Base-by-base conservation (phyloP, 2,329 filamentous ascomycete genomes). In the Colletotrichum musae region DNA sequence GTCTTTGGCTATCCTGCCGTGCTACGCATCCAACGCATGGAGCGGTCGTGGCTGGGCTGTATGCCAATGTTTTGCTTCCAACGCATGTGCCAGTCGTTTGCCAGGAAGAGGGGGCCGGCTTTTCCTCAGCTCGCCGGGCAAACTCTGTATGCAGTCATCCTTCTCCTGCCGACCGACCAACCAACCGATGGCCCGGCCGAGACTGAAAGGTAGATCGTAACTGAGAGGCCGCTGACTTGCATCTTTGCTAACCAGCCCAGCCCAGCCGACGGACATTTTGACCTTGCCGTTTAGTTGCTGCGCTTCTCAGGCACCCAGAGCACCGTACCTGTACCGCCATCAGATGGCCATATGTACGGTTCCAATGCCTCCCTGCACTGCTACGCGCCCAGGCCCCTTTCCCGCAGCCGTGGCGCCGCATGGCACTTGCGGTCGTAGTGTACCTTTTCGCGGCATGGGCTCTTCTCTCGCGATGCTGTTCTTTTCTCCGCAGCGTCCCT, bases 131-230 rank as follows among this genome's bases (percentile, higher is more conserved):
- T 47, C 39, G 50, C 61, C 43, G 26, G 58, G 15, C 62, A 51
- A 50, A 60, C 50, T 24, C 39, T 52, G 15, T 62, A 66, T 69
- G 50, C 64, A 64, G 52, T 64, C 58, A 68, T 64, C 64, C 47
- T 47, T n/a, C 52, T 28, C 21, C 59, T 58, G 48, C 65, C 50
- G 28, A 43, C 41, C 41, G 45, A 54, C 39, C 36, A n/a, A 7
- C 24, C 63, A 39, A 48, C 47, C 21, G 32, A 45, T 41, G 16
- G 54, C 50, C 66, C 32, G 62, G 61, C 48, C 32, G 24, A 60
- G 21, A 32, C 41, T 32, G 59, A 18, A n/a, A 51, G 24, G 41
- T 39, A 50, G 24, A 64, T 59, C 32, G 62, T 21, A 51, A 66
- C 24, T 26, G 56, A 45, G 12, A 39, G 26, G 57, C 36, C 15